phyloP scores from a whole-genome alignment of 2,329 filamentous ascomycete genomes.

The Aspergillus sp. region DNA sequence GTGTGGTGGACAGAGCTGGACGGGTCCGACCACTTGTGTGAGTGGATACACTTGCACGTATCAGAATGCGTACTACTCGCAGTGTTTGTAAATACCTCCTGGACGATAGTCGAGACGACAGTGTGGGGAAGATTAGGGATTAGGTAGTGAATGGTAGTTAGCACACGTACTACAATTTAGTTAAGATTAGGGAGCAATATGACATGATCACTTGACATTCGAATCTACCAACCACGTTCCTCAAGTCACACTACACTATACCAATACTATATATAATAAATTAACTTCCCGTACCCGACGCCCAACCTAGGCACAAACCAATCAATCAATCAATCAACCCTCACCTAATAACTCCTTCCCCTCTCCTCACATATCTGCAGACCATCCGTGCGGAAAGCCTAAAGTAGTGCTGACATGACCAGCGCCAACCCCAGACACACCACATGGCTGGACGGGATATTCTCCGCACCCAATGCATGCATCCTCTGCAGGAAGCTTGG shows the following conservation, averaged over 20 bases:
- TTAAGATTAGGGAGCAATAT: too few species aligned
- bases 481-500: background rate
- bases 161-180: background rate
- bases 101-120: background rate
- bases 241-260: too few species aligned
- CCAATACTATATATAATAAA: too few species aligned
- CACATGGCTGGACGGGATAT: constrained; percentile 8
- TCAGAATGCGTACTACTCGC: constrained; percentile 41
- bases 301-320: too few species aligned
- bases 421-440: background rate
- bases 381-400: background rate
- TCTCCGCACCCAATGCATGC: constrained; percentile 7
- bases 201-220: too few species aligned
- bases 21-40: constrained; percentile 36
- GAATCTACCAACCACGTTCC: too few species aligned
- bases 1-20: constrained; percentile 40
- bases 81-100: constrained; percentile 30
- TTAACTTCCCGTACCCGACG: too few species aligned
- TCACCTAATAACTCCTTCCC: too few species aligned
- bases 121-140: background rate
- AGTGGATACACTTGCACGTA: constrained; percentile 37
- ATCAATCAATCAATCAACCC: too few species aligned
- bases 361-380: too few species aligned
- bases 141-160: background rate
- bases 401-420: background rate